These are phyloP conservation scores for Fraxinus americana DNA, from an alignment of 257 asterid genomes.

Conservation along the genomic window DNA sequence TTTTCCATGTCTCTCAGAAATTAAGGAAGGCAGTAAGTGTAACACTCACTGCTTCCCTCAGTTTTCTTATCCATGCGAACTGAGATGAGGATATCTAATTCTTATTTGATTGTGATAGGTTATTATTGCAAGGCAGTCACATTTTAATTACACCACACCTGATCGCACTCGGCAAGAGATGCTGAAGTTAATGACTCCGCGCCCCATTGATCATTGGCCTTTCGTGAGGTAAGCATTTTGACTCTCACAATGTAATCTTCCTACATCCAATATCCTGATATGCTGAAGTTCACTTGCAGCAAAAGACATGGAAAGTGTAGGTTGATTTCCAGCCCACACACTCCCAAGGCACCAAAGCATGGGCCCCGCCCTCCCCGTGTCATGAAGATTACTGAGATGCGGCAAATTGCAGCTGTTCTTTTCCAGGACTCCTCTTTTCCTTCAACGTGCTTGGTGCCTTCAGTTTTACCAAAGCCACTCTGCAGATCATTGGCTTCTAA, in stretches of 20 bases:
- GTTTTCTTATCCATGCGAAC: neutral
- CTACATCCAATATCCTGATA: neutral
- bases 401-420: conserved; percentile 88
- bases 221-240: conserved; percentile 53
- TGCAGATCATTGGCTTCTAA: conserved; percentile 85
- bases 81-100: neutral
- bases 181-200: conserved; percentile 84
- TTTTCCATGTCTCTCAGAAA: conserved; percentile 91
- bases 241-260: neutral
- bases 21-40: conserved; percentile 83
- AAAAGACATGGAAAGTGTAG: conserved; percentile 52
- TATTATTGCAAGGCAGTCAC: conserved; percentile 74
- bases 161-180: conserved; percentile 86
- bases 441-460: conserved; percentile 66
- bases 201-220: conserved; percentile 84
- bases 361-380: conserved; percentile 89
- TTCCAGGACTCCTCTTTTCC: conserved; percentile 69
- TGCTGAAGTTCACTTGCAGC: conserved; percentile 44
- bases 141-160: conserved; percentile 93
- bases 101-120: conserved; percentile 46
- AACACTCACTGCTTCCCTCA: neutral
- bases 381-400: conserved; percentile 69
- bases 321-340: conserved; percentile 59
- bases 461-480: conserved; percentile 63
- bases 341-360: conserved; percentile 94